Percentiles rank a stretch among this genome's conserved stretches.
phyloP scores from a whole-genome alignment of 2,329 filamentous ascomycete species.

The Lizonia empirigonia region DNA sequence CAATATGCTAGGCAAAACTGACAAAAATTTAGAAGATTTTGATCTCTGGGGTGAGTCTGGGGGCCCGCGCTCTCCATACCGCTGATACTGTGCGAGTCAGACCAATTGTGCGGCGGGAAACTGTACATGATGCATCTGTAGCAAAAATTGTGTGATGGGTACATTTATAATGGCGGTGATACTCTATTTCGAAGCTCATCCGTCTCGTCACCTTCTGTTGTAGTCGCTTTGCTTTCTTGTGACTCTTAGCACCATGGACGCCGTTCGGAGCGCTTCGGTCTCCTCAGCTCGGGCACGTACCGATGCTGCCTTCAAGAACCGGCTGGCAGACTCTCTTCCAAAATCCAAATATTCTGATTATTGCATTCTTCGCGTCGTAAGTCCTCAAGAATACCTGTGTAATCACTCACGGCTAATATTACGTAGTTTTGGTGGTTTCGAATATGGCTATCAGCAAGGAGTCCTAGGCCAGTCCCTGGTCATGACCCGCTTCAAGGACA shows the following conservation, averaged over 20 bases:
- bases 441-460: conserved; percentile 62
- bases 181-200: conserved; percentile 1
- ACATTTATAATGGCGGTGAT: conserved; percentile 14
- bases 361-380: conserved; percentile 42
- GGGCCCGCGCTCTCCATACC: conserved; percentile 18
- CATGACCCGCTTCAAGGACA: conserved; percentile 58
- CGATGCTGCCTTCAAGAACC: conserved; percentile 34
- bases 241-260: conserved; percentile 25
- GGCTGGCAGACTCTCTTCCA: conserved; percentile 34
- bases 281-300: conserved; percentile 33
- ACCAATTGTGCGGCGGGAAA: background rate
- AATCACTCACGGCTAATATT: background rate
- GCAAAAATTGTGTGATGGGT: background rate
- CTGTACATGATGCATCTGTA: background rate
- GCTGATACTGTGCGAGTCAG: conserved; percentile 8
- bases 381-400: background rate
- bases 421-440: conserved; percentile 56
- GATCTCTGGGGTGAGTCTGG: conserved; percentile 17
- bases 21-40: conserved; percentile 12
- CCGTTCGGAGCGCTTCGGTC: conserved; percentile 32
- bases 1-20: conserved; percentile 10
- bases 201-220: background rate
- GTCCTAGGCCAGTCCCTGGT: conserved; percentile 61
- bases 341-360: conserved; percentile 38
- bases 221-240: background rate